Evolutionary conservation across 1,284 basidiomycete genomes (phyloP).

Genomic region (Tilletia setariae): DNA sequence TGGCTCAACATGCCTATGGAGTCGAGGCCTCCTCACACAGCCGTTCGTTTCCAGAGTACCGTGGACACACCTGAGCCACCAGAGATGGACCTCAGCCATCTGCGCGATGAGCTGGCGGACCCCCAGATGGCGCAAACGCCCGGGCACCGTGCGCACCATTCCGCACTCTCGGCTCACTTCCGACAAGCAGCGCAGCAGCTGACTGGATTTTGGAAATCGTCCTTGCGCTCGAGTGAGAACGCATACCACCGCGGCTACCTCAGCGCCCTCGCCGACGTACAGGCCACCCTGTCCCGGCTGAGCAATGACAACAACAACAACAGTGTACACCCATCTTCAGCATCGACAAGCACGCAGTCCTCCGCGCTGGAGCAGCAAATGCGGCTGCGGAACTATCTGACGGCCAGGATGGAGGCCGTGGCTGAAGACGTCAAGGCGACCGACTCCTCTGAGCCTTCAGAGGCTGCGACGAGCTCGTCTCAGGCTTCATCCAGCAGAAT

Average conservation of each 20-base stretch:
- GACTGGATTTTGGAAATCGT: conserved; percentile 3
- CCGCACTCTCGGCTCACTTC: conserved; percentile 15
- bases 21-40: no score
- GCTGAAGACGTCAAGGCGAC: conserved; percentile 12
- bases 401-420: conserved; percentile 10
- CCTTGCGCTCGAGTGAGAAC: background rate
- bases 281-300: background rate
- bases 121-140: conserved; percentile 6
- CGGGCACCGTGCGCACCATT: background rate
- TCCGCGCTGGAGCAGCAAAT: background rate
- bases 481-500: background rate
- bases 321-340: background rate
- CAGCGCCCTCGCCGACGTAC: conserved; percentile 2
- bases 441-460: background rate
- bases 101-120: conserved; percentile 12
- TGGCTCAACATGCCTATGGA: no score
- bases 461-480: background rate
- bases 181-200: conserved; percentile 2
- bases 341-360: background rate
- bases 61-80: background rate
- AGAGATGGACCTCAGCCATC: conserved; percentile 13
- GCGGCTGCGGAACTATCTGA: background rate
- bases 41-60: no score
- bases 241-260: conserved; percentile 15
- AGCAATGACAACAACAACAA: background rate